A percentile compares a stretch with the other conserved stretches of the same genome.
These are phyloP conservation scores for Gynostemma pentaphyllum DNA, from an alignment of 306 rosid genomes.

Conservation along the genomic window DNA sequence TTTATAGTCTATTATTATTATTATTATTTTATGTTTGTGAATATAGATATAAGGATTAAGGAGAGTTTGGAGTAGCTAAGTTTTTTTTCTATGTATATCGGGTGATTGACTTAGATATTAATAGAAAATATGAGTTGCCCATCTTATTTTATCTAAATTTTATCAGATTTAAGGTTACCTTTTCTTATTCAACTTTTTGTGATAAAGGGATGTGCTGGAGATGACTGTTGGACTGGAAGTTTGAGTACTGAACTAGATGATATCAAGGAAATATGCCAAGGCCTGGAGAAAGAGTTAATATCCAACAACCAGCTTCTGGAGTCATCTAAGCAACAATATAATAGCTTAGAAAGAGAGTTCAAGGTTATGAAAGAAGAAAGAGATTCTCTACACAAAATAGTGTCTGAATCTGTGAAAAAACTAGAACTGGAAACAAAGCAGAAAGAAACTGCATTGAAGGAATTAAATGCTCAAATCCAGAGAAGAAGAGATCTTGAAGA, in stretches of 20 bases:
- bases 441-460: constrained; percentile 58
- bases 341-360: constrained; percentile 49
- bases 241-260: constrained; percentile 31
- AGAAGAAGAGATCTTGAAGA: constrained; percentile 72
- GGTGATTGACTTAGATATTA: too few species aligned
- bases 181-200: constrained; percentile 32
- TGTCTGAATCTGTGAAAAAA: constrained; percentile 46
- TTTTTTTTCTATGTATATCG: too few species aligned
- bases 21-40: too few species aligned
- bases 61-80: too few species aligned
- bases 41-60: too few species aligned
- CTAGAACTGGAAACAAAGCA: constrained; percentile 33
- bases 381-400: constrained; percentile 42
- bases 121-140: too few species aligned
- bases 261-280: constrained; percentile 29
- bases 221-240: constrained; percentile 33
- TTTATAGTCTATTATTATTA: too few species aligned
- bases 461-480: constrained; percentile 39
- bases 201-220: constrained; percentile 59
- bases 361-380: constrained; percentile 45
- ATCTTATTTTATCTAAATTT: too few species aligned
- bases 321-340: constrained; percentile 44
- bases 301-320: constrained; percentile 34
- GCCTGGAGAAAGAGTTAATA: constrained; percentile 29
- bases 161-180: too few species aligned